Percentiles rank a stretch among this genome's conserved stretches.
phyloP scores from a whole-genome alignment of 805 yeast species.

The Metschnikowia picachoensis region DNA sequence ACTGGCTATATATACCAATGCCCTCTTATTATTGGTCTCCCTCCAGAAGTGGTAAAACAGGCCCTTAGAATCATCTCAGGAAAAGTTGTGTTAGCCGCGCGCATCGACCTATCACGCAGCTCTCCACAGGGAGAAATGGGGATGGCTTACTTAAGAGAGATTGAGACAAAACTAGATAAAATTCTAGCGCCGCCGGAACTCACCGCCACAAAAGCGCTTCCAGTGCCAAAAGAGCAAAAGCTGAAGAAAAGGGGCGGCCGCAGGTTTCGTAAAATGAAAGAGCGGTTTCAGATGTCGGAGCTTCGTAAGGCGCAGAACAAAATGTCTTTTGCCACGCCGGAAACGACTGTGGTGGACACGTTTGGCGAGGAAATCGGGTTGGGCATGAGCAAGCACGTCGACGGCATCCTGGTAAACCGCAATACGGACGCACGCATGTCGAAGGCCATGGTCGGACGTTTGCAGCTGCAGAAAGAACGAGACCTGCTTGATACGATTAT shows the following conservation, averaged over 20 bases:
- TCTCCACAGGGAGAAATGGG: constrained; percentile 53
- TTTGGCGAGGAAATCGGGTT: constrained; percentile 81
- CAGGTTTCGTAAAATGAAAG: constrained; percentile 73
- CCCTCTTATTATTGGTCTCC: constrained; percentile 55
- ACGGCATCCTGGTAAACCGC: constrained; percentile 32
- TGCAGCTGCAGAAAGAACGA: constrained; percentile 23
- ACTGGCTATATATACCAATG: constrained; percentile 67
- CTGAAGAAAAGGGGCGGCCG: constrained; percentile 87
- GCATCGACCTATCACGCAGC: constrained; percentile 60
- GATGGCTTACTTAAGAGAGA: constrained; percentile 52
- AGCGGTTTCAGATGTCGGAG: constrained; percentile 77
- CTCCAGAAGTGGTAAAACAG: constrained; percentile 57
- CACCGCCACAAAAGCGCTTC: constrained; percentile 56
- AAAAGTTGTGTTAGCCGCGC: constrained; percentile 75
- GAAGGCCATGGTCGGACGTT: constrained; percentile 54
- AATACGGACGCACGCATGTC: constrained; percentile 58
- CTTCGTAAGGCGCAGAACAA: constrained; percentile 78
- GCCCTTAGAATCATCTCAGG: constrained; percentile 78
- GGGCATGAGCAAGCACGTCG: constrained; percentile 58
- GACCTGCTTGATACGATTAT: constrained; percentile 15
- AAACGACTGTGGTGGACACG: constrained; percentile 55
- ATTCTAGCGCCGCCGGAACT: constrained; percentile 74
- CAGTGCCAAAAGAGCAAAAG: constrained; percentile 68
- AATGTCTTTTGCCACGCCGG: constrained; percentile 76
- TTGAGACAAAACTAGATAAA: constrained; percentile 62